Base-by-base conservation (phyloP, 768 basidiomycete species). In the Hydnomerulius pinastri region DNA sequence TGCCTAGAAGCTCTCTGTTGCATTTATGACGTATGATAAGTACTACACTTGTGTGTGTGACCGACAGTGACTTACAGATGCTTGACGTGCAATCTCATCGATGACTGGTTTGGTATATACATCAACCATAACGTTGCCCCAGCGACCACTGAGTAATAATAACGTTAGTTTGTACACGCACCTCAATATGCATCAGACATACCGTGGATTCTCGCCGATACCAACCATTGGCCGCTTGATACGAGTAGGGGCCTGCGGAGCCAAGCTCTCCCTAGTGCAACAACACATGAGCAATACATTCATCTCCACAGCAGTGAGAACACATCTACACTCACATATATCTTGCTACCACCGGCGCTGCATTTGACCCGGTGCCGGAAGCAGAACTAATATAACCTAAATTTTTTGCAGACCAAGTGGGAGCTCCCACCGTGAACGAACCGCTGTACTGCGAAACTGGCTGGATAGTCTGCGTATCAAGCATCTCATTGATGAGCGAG, bases 51-150 rank as follows among this genome's bases (percentile, higher is more conserved):
- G 15, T 25, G 35, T 40, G 33, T 25, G 36, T 12, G 15, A 5
- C 4, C 1, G 21, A 17, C 15, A 24, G 32, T 24, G 17, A 43
- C 53, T 23, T 4, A 54, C 53, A 2, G 8, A n/a, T 20, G 36
- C 37, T 23, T 54, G 12, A 4, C 1, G 10, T 18, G 33, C 43
- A 24, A 50, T 36, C 2, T 20, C 32, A n/a, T 43, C n/a, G 18
- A 56, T 36, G 13, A 56, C 29, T 7, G 18, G 41, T 29, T 20
- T 24, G 30, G 43, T 54, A 33, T 45, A 46, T 8, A 39, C 35
- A 25, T 54, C 46, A 23, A 56, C 53, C 53, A 54, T 49, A 6
- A 54, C 46, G 20, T 40, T 46, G 6, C 52, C 55, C 52, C 47
- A 56, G 12, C 53, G 48, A 44, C 43, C 53, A 23, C 53, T 54